phyloP scores from a whole-genome alignment of 164 flowering plant species.

The Sedum album region DNA sequence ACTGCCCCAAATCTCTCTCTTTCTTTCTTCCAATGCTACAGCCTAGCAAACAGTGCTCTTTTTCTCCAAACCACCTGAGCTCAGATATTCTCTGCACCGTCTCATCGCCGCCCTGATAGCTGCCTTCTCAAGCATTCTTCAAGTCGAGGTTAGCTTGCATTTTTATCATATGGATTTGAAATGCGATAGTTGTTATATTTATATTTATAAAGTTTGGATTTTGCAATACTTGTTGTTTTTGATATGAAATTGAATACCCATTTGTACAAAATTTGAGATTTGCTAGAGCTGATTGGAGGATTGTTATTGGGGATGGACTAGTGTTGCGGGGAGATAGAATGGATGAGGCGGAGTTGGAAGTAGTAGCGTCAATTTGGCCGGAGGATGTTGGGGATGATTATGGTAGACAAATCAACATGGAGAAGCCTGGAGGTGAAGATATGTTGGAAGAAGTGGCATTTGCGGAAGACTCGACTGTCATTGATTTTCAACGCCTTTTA shows the following conservation, averaged over 20 bases:
- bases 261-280: background rate
- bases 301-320: constrained; percentile 21
- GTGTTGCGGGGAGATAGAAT: constrained; percentile 58
- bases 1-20: background rate
- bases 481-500: constrained; percentile 71
- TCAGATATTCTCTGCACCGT: background rate
- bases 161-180: background rate
- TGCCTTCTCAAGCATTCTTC: background rate
- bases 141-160: background rate
- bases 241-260: background rate
- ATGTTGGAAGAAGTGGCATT: constrained; percentile 67
- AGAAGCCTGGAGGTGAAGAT: constrained; percentile 62
- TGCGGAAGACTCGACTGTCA: constrained; percentile 44
- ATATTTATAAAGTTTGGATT: too few species aligned
- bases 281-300: too few species aligned
- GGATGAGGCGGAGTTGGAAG: constrained; percentile 75
- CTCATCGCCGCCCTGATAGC: background rate
- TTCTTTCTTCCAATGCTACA: constrained; percentile 1
- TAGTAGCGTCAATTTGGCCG: constrained; percentile 91
- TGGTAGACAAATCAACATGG: constrained; percentile 68
- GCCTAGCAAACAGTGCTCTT: background rate
- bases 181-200: too few species aligned
- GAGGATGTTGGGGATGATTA: constrained; percentile 61
- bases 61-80: constrained; percentile 3
- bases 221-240: too few species aligned